Evolutionary conservation across 768 basidiomycete species (phyloP).

Genomic region (Suillus luteus): DNA sequence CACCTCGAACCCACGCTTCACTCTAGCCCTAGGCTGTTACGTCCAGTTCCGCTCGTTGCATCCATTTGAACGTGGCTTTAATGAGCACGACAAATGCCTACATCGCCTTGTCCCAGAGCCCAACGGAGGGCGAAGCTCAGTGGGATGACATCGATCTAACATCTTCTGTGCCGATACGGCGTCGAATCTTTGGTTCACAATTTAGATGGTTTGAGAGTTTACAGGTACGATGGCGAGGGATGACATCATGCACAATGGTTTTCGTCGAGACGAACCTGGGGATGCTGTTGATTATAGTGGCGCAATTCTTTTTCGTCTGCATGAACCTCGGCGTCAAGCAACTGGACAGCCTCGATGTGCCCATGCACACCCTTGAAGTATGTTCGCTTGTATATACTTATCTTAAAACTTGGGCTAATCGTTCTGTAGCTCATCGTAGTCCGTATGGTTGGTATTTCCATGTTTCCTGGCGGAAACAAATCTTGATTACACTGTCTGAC

Average conservation of each 20-base stretch:
- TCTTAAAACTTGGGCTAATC: neutral
- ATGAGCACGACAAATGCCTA: neutral
- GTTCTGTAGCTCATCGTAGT: slow-evolving; percentile 49
- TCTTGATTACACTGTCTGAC: slow-evolving; percentile 1
- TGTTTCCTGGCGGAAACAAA: neutral
- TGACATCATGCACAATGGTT: neutral
- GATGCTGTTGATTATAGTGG: slow-evolving; percentile 54
- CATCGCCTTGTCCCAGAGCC: neutral
- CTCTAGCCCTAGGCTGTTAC: neutral
- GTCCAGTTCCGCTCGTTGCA: neutral
- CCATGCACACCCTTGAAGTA: slow-evolving; percentile 60
- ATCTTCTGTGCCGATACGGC: neutral
- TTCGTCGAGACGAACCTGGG: slow-evolving; percentile 49
- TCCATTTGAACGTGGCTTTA: neutral
- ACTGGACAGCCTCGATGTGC: slow-evolving; percentile 56
- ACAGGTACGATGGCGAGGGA: slow-evolving; percentile 1
- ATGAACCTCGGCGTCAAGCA: slow-evolving; percentile 68
- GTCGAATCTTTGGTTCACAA: neutral
- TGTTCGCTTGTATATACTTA: slow-evolving; percentile 15
- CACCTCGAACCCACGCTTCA: neutral
- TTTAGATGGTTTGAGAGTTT: slow-evolving; percentile 1
- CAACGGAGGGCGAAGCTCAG: neutral
- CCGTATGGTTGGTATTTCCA: slow-evolving; percentile 50
- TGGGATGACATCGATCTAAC: neutral
- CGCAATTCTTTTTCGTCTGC: slow-evolving; percentile 61